phyloP scores from a whole-genome alignment of 1,284 basidiomycete genomes.

The Pseudozyma hubeiensis region DNA sequence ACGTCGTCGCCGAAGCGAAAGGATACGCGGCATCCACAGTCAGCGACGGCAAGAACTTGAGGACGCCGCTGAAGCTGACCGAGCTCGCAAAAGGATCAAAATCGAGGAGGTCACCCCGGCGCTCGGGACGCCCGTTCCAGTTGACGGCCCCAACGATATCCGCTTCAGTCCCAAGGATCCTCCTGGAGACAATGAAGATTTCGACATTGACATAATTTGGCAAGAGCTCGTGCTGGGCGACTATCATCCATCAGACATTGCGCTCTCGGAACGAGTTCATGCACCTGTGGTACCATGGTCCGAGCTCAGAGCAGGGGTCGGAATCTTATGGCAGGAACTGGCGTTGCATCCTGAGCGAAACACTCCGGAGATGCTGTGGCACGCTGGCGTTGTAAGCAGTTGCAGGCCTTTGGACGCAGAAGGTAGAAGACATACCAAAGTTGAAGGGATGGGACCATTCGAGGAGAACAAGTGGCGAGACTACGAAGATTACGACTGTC shows the following conservation, averaged over 20 bases:
- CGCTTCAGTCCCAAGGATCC: background rate
- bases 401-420: background rate
- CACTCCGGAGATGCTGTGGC: slow-evolving; percentile 2
- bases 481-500: background rate
- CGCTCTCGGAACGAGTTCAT: background rate
- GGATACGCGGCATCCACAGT: background rate
- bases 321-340: background rate
- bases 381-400: slow-evolving; percentile 1
- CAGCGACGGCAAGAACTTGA: background rate
- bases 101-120: background rate
- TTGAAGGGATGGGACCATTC: slow-evolving; percentile 5
- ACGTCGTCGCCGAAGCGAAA: background rate
- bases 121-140: background rate
- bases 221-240: background rate
- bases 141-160: background rate
- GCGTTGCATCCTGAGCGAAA: background rate
- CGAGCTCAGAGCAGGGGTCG: background rate
- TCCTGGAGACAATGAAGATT: background rate
- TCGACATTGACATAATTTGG: background rate
- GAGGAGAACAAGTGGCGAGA: background rate
- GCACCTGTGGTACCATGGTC: background rate
- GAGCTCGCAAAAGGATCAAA: slow-evolving; percentile 3
- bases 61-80: background rate
- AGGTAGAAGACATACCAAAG: background rate
- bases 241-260: background rate